Base-by-base conservation (phyloP, 352 stramenopile genomes). In the Phytopythium mirpurense region DNA sequence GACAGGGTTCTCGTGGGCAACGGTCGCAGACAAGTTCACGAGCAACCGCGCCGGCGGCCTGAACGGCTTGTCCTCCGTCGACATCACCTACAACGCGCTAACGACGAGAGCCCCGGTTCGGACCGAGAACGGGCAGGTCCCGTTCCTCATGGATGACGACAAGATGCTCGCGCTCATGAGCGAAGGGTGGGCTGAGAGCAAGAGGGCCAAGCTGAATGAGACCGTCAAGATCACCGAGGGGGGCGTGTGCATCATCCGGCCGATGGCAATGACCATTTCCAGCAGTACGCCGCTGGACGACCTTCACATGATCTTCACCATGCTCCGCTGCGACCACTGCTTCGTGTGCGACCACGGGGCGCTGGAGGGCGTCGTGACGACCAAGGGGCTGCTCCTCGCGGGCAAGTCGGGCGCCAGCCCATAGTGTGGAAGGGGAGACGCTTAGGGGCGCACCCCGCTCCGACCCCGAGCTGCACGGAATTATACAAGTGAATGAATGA, bases 231-330 rank as follows among this genome's bases (percentile, higher is more conserved):
- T 95, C 48, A 92, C 72, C 32, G 71, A 81, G 29, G 74, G 73
- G 18, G 67, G 66, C 24, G 52, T 78, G 16, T 93, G 82, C 50
- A 42, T 74, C 47, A 83, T 93, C 55, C 77, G 78, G 12, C 83
- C 83, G 16, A 88, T 88, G 66, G 81, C 78, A 15, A 83, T 92
- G 65, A 95, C 79, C 10, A 85, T 91, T 37, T 90, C 83, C 15
- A 91, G 68, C 35, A 79, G 68, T 41, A 96, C 84, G 26, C 68
- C 84, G 24, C 67, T 95, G 34, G 83, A 96, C 49, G 83, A 93
- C 43, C 62, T 96, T 6, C 86, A 96, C 68, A 90, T 96, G 70
- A 90, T 96, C 55, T 96, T 96, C 70, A 93, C 84, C 18, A 96
- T 96, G 86, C 67, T 96, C 35, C 83, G 85, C 0, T 95, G 83